A percentile compares a stretch with the other conserved stretches of the same genome.
phyloP scores from a whole-genome alignment of 495 filamentous ascomycete species.

The Trichoderma erinaceum region DNA sequence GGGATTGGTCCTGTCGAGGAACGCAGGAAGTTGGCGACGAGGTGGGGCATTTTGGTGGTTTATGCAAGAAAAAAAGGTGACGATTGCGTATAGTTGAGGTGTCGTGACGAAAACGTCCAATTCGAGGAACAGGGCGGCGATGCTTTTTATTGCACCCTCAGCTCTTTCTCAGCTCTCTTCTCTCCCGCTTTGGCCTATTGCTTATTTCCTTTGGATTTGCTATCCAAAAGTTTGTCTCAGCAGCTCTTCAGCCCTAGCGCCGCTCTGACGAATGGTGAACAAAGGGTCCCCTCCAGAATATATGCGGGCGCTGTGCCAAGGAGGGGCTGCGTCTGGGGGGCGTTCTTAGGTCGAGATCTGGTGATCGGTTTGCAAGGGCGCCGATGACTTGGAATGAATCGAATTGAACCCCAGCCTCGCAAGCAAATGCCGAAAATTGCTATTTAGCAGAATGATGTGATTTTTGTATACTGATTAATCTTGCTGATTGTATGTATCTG shows the following conservation, averaged over 20 bases:
- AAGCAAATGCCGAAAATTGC: not conserved
- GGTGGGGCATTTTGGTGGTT: conserved; percentile 17
- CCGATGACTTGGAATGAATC: not conserved
- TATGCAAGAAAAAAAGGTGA: conserved; percentile 25
- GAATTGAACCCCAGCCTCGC: not conserved
- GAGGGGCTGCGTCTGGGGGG: conserved; percentile 6
- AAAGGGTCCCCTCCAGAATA: not conserved
- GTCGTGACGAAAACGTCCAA: conserved; percentile 24
- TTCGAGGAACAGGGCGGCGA: conserved; percentile 44
- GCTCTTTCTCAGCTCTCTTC: conserved; percentile 18
- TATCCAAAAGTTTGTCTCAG: not conserved
- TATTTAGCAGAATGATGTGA: not conserved
- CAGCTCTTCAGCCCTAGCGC: not conserved
- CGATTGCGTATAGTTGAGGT: conserved; percentile 30
- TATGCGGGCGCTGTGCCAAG: conserved; percentile 1
- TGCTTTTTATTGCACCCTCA: conserved; percentile 26
- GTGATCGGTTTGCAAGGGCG: not conserved
- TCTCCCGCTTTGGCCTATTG: conserved; percentile 18
- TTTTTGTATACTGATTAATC: not conserved
- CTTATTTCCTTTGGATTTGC: not conserved
- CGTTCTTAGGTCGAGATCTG: not conserved
- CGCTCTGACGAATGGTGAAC: not conserved
- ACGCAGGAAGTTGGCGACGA: conserved; percentile 21
- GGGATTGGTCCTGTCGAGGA: conserved; percentile 24
- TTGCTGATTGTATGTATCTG: not conserved